phyloP scores from a whole-genome alignment of 2,329 filamentous ascomycete species.

The Thermoascus crustaceus region DNA sequence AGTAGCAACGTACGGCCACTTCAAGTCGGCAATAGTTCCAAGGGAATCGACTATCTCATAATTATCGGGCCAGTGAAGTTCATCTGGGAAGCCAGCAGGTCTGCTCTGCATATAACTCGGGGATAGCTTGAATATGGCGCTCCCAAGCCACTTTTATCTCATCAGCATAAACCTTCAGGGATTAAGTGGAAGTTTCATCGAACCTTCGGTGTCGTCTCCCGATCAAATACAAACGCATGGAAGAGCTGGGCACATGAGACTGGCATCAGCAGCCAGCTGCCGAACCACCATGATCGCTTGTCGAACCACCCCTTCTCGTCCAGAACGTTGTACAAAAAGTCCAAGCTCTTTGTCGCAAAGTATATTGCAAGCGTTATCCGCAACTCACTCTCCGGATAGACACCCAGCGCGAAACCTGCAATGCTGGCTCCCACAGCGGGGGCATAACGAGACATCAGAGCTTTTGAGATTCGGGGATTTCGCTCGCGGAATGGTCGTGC shows the following conservation, averaged over 20 bases:
- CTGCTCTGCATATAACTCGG: constrained; percentile 68
- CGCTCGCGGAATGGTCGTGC: constrained; percentile 72
- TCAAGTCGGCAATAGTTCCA: constrained; percentile 68
- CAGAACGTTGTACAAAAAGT: constrained; percentile 77
- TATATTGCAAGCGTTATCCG: constrained; percentile 78
- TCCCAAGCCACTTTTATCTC: constrained; percentile 45
- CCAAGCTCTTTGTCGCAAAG: constrained; percentile 68
- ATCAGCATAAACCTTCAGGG: background rate
- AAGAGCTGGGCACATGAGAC: constrained; percentile 67
- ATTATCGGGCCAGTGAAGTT: constrained; percentile 64
- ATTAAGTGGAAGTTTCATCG: constrained; percentile 14
- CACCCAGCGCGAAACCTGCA: constrained; percentile 72
- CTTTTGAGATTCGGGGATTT: constrained; percentile 66
- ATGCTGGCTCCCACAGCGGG: constrained; percentile 86
- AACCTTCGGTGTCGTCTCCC: constrained; percentile 61
- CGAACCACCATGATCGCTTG: constrained; percentile 73
- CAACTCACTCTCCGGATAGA: constrained; percentile 63
- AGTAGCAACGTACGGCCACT: constrained; percentile 63
- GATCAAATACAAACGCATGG: constrained; percentile 68
- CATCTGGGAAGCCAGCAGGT: constrained; percentile 59
- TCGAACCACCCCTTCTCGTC: constrained; percentile 63
- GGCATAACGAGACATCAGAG: constrained; percentile 73
- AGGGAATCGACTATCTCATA: constrained; percentile 74
- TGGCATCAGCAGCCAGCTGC: constrained; percentile 74
- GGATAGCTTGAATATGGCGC: constrained; percentile 62